Evolutionary conservation across 2,329 filamentous ascomycete species (phyloP).

Genomic region (Diplodia seriata): DNA sequence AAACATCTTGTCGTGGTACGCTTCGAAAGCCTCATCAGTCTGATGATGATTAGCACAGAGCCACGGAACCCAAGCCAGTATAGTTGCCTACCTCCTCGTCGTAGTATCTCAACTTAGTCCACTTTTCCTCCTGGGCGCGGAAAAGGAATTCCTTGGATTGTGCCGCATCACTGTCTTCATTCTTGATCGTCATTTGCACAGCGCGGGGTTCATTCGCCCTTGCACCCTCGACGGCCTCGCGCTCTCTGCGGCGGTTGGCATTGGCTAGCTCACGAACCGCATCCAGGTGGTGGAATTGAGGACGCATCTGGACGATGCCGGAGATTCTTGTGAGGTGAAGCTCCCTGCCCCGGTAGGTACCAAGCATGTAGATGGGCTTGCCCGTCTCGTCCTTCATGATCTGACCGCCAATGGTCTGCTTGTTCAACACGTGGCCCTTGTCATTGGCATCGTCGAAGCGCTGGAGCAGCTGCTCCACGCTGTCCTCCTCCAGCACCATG

Average conservation of each 20-base stretch:
- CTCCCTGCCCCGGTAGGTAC: constrained; percentile 83
- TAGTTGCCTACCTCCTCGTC: constrained; percentile 70
- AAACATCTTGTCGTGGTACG: constrained; percentile 77
- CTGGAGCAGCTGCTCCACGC: constrained; percentile 62
- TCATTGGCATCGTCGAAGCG: constrained; percentile 68
- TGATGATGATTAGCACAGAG: constrained; percentile 35
- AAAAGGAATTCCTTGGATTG: constrained; percentile 79
- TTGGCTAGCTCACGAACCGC: constrained; percentile 77
- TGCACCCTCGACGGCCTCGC: constrained; percentile 55
- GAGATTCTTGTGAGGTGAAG: constrained; percentile 85
- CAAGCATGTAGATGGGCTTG: constrained; percentile 83
- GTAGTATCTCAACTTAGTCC: constrained; percentile 79
- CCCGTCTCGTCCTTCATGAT: constrained; percentile 72
- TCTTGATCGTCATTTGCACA: constrained; percentile 87
- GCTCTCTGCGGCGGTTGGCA: constrained; percentile 50
- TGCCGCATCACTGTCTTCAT: constrained; percentile 71
- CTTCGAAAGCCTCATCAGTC: constrained; percentile 73
- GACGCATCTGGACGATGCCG: constrained; percentile 85
- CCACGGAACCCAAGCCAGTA: not conserved
- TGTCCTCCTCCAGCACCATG: constrained; percentile 66
- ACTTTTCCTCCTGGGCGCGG: constrained; percentile 79
- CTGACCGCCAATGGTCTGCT: constrained; percentile 86
- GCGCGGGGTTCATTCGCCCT: constrained; percentile 68
- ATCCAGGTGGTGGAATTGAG: constrained; percentile 92
- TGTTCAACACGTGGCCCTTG: constrained; percentile 74